phyloP scores from a whole-genome alignment of 176 grass and related monocot genomes.

The Calamus simplicifolius region DNA sequence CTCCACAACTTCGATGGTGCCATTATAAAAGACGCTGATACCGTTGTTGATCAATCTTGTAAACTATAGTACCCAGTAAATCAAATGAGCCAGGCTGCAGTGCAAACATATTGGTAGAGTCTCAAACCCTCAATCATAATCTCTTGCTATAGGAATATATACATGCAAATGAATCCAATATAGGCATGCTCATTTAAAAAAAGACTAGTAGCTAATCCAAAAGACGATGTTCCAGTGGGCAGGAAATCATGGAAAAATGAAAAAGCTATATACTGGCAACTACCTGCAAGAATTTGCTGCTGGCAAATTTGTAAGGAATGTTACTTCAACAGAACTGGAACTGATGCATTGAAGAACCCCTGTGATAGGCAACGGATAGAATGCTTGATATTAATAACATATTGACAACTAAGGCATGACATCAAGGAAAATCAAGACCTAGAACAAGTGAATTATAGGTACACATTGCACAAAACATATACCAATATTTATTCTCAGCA shows the following conservation, averaged over 20 bases:
- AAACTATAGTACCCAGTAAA: constrained; percentile 79
- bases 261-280: background rate
- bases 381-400: background rate
- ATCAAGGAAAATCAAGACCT: no score
- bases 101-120: constrained; percentile 18
- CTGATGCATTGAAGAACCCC: constrained; percentile 81
- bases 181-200: no score
- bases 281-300: constrained; percentile 99
- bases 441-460: no score
- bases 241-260: no score
- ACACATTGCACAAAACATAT: no score
- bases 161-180: no score
- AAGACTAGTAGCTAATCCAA: no score
- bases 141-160: no score
- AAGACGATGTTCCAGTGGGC: no score
- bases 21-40: constrained; percentile 91
- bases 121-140: background rate
- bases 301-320: constrained; percentile 80
- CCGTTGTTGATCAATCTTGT: constrained; percentile 85
- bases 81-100: constrained; percentile 92
- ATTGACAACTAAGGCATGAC: background rate
- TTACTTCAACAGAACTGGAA: constrained; percentile 77
- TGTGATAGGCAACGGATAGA: constrained; percentile 23
- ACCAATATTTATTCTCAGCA: no score
- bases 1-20: constrained; percentile 88